Percentiles rank a stretch among this genome's conserved stretches.
Conservation (phyloP, 495 filamentous ascomycete species). For the Umbilicaria muhlenbergii region DNA sequence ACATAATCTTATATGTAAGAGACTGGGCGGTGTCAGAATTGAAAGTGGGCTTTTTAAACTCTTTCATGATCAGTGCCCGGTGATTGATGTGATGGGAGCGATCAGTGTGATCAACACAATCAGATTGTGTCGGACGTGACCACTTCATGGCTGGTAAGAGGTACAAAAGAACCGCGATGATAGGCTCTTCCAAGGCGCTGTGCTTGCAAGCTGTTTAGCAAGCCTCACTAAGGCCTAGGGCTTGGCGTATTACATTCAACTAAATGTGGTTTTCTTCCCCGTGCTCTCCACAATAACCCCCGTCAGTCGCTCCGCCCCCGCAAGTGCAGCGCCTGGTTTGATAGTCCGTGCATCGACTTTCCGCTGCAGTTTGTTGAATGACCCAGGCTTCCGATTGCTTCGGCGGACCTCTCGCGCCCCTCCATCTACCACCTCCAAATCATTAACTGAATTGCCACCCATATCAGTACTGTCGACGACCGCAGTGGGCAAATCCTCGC, state of each 20-base stretch:
- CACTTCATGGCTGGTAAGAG: no score
- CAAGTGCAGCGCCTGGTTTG: constrained; percentile 24
- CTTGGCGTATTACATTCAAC: constrained; percentile 22
- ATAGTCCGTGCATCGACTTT: constrained; percentile 13
- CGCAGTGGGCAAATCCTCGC: no score
- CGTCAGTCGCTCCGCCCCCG: constrained; percentile 37
- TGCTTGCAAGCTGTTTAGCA: no score
- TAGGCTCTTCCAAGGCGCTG: not conserved
- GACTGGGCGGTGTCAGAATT: no score
- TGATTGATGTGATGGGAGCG: no score
- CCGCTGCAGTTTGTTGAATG: not conserved
- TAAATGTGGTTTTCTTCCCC: constrained; percentile 77
- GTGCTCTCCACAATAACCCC: constrained; percentile 65
- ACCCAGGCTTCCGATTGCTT: not conserved
- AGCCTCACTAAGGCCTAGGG: no score
- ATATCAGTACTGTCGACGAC: not conserved
- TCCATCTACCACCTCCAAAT: not conserved
- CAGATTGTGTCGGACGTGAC: no score
- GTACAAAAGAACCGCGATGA: no score
- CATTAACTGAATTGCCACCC: constrained; percentile 24
- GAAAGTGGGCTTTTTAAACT: no score
- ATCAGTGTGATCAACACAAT: no score
- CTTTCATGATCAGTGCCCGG: no score
- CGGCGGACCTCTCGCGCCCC: not conserved
- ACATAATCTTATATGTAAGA: no score